These are phyloP conservation scores for Nyssa sinensis DNA, from an alignment of 148 eudicot genomes.

Conservation along the genomic window DNA sequence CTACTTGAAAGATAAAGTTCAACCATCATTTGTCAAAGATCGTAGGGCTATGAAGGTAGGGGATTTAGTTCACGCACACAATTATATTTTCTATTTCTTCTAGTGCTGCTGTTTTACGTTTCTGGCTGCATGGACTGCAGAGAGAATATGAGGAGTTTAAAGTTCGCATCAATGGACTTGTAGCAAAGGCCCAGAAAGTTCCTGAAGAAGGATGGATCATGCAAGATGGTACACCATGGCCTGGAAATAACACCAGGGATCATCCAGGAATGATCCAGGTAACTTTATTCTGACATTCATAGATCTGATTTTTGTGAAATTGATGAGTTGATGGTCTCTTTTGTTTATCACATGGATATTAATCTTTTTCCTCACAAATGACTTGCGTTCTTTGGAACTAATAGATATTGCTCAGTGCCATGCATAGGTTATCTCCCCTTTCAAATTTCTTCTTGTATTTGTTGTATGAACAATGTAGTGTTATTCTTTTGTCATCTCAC, in stretches of 20 bases:
- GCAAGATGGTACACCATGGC: constrained; percentile 53
- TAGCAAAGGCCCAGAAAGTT: constrained; percentile 38
- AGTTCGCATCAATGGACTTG: constrained; percentile 42
- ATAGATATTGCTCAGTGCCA: background rate
- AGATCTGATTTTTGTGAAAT: background rate
- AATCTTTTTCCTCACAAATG: background rate
- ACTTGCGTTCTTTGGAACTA: background rate
- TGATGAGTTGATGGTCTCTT: too few relatives aligned
- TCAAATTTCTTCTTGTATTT: background rate
- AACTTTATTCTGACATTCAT: background rate
- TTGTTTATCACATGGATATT: background rate
- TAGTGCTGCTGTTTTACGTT: background rate
- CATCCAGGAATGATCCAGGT: constrained; percentile 60
- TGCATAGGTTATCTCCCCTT: too few relatives aligned
- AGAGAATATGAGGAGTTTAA: constrained; percentile 54
- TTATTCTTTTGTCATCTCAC: background rate
- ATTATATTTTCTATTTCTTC: background rate
- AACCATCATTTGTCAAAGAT: constrained; percentile 52
- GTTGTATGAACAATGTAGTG: background rate
- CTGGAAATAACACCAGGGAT: constrained; percentile 41
- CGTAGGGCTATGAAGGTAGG: constrained; percentile 56
- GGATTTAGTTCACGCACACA: background rate
- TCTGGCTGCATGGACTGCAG: constrained; percentile 23
- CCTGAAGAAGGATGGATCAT: constrained; percentile 49
- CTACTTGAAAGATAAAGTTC: constrained; percentile 50